phyloP scores from a whole-genome alignment of 148 eudicot genomes.

The Talinum fruticosum region DNA sequence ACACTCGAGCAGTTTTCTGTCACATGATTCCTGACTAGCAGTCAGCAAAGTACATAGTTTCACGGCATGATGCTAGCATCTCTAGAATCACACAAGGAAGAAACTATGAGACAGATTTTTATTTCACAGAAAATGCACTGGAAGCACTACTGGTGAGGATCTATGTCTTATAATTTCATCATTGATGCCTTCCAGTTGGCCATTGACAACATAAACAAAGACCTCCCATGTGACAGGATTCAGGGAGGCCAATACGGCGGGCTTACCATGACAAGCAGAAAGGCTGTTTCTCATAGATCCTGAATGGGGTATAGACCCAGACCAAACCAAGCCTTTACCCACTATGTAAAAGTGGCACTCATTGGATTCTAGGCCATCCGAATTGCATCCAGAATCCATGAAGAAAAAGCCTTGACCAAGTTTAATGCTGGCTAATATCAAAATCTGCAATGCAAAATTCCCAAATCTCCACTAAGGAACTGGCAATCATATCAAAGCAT shows the following conservation, averaged over 20 bases:
- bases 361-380: slow-evolving; percentile 5
- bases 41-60: background rate
- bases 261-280: background rate
- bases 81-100: slow-evolving; percentile 3
- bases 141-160: background rate
- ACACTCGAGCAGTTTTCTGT: background rate
- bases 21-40: background rate
- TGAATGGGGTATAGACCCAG: slow-evolving; percentile 1
- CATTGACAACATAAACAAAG: background rate
- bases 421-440: background rate
- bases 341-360: background rate
- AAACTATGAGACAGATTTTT: background rate
- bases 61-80: background rate
- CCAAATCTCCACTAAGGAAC: slow-evolving; percentile 2
- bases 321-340: background rate
- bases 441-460: background rate
- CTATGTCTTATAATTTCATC: too few species aligned
- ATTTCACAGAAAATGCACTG: background rate
- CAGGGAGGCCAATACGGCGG: background rate
- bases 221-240: background rate
- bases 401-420: slow-evolving; percentile 4
- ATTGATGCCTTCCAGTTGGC: background rate
- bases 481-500: background rate
- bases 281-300: slow-evolving; percentile 2
- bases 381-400: background rate